Conservation (phyloP, 768 basidiomycete genomes). For the Boletales sp. region DNA sequence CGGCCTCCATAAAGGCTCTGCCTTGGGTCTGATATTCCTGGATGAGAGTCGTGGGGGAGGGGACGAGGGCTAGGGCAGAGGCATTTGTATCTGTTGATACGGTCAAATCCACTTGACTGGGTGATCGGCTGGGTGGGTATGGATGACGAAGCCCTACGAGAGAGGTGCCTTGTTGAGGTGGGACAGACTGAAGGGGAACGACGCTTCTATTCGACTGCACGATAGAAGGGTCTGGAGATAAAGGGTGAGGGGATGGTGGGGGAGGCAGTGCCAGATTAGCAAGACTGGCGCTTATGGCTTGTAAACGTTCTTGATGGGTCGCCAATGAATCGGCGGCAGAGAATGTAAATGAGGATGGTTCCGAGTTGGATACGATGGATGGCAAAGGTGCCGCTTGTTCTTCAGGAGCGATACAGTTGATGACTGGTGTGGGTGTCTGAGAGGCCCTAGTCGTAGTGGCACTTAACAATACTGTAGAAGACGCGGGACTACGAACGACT, state of each 20-base stretch:
- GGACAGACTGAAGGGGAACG: not conserved
- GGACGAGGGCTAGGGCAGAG: not conserved
- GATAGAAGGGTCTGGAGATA: conserved; percentile 2
- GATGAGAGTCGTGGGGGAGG: not conserved
- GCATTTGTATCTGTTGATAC: not conserved
- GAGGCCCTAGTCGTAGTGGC: not conserved
- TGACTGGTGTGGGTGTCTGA: not conserved
- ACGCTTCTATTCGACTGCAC: not conserved
- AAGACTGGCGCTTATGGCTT: conserved; percentile 12
- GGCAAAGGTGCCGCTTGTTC: not conserved
- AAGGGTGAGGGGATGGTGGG: conserved; percentile 5
- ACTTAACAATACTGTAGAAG: not conserved
- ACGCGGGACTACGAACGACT: not conserved
- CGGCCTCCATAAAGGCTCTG: conserved; percentile 8
- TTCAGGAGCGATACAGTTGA: not conserved
- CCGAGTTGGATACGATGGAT: not conserved
- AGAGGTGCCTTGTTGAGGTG: not conserved
- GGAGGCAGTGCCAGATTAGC: conserved; percentile 3
- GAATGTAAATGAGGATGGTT: not conserved
- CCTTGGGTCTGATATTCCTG: conserved; percentile 10
- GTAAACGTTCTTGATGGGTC: conserved; percentile 12
- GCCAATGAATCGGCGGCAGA: conserved; percentile 4
- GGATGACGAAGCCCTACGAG: conserved; percentile 8
- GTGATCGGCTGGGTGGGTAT: conserved; percentile 3
- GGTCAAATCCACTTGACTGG: not conserved